Percentiles rank a stretch among this genome's conserved stretches.
Conservation (phyloP, 768 basidiomycete genomes). For the Hygrophorus russula region DNA sequence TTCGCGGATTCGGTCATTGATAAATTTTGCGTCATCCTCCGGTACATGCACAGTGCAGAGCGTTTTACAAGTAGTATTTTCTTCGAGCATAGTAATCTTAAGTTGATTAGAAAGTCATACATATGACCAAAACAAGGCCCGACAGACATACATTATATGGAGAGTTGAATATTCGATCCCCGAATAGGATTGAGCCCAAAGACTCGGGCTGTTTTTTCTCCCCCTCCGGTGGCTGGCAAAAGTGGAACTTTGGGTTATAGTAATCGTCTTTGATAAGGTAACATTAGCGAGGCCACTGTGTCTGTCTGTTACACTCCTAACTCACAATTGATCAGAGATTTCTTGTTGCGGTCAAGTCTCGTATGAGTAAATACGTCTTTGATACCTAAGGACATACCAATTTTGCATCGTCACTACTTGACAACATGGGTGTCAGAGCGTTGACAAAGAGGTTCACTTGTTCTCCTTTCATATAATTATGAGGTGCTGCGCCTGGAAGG, state of each 20-base stretch:
- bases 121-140: constrained; percentile 1
- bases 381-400: constrained; percentile 38
- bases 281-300: constrained; percentile 3
- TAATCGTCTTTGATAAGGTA: constrained; percentile 63
- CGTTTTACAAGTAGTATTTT: constrained; percentile 62
- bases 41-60: constrained; percentile 58
- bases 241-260: constrained; percentile 77
- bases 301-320: constrained; percentile 7
- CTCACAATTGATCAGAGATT: constrained; percentile 85
- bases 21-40: constrained; percentile 70
- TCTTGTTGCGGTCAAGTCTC: constrained; percentile 29
- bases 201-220: constrained; percentile 70
- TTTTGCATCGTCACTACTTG: constrained; percentile 56
- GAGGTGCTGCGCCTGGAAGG: constrained; percentile 84
- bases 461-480: constrained; percentile 66
- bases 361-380: not conserved
- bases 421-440: constrained; percentile 78
- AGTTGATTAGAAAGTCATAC: constrained; percentile 5
- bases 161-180: constrained; percentile 88
- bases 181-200: constrained; percentile 90
- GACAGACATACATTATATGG: constrained; percentile 62
- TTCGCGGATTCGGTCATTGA: constrained; percentile 85
- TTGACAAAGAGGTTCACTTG: constrained; percentile 76
- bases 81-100: constrained; percentile 74
- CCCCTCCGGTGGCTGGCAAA: constrained; percentile 74